These are phyloP conservation scores for Phaeoacremonium minimum DNA, from an alignment of 2,329 filamentous ascomycete genomes.

Conservation along the genomic window DNA sequence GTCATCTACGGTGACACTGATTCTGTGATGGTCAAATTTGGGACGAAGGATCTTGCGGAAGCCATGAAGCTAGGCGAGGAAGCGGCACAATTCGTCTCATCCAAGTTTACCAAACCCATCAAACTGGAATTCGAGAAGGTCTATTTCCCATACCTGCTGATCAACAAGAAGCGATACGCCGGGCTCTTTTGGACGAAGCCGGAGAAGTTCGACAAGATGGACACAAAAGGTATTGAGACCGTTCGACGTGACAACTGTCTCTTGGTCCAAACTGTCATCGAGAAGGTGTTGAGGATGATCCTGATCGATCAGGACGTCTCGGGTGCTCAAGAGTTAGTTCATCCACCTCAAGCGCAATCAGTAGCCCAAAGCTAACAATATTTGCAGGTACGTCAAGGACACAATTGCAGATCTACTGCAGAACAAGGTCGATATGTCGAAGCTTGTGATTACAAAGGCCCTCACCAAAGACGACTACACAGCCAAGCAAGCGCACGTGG, in stretches of 20 bases:
- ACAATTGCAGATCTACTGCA: constrained; percentile 93
- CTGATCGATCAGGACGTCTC: constrained; percentile 88
- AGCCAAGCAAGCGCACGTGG: constrained; percentile 91
- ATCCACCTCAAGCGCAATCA: too few species aligned
- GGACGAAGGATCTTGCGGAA: constrained; percentile 77
- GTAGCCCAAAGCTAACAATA: too few species aligned
- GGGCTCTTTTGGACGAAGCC: constrained; percentile 97
- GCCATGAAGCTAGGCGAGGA: constrained; percentile 96
- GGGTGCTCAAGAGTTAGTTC: constrained; percentile 83
- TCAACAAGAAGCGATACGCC: constrained; percentile 99
- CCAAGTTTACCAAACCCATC: constrained; percentile 93
- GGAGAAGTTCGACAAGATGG: constrained; percentile 98
- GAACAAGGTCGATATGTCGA: constrained; percentile 98
- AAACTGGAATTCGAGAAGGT: constrained; percentile 99
- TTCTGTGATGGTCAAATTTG: constrained; percentile 99
- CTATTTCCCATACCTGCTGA: constrained; percentile 94
- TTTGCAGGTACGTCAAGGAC: constrained; percentile 87
- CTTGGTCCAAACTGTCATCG: constrained; percentile 93
- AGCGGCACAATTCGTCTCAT: constrained; percentile 81
- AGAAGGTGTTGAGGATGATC: constrained; percentile 93
- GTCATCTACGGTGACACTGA: constrained; percentile 99
- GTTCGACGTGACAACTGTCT: constrained; percentile 95
- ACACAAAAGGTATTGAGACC: constrained; percentile 98
- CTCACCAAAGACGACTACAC: constrained; percentile 86
- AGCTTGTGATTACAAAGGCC: constrained; percentile 97